Base-by-base conservation (phyloP, 2,329 filamentous ascomycete genomes). In the Ascocoryne sarcoides region DNA sequence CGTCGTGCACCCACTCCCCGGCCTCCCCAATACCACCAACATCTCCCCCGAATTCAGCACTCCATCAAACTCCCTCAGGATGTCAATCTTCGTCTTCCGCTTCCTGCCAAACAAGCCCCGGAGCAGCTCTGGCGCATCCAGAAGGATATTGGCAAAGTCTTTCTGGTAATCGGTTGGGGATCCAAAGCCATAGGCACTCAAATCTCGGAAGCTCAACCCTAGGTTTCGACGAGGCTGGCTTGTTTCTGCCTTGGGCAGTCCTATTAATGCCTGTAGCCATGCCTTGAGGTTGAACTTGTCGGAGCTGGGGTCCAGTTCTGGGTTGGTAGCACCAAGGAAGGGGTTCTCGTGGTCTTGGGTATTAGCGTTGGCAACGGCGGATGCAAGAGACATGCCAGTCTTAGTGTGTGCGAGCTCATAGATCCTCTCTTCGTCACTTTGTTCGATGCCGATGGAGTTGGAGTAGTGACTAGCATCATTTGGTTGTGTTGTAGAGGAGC, bases 11-110 rank as follows among this genome's bases (percentile, higher is more conserved):
- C 78, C 77, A 1, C 81, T 8, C 21, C 71, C 71, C 0, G 80
- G 79, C n/a, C 77, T 69, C 2, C 80, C 79, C 0, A 84, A 68
- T 1, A 84, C 79, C 2, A 82, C 69, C 12, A 83, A 59, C 53
- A 84, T 71, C 63, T 84, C 78, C 2, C 79, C 79, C 32, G 65
- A 68, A 42, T 70, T 65, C 10, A 84, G 57, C 2, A 82, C 45
- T 5, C 80, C 80, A 46, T 82, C 71, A 26, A 26, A 26, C 7
- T 26, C 23, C 7, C 7, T 7, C 12, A 26, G 23, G 12, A 26
- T 26, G 12, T 26, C 23, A 12, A 26, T 26, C 12, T 12, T 26
- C 7, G 23, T 26, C 23, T 26, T 26, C 12, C 23, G 23, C 12
- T 26, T 26, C 12, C 23, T 26, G 7, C 23, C 23, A 7, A 26